Base-by-base conservation (phyloP, 1,284 basidiomycete species). In the Trichosporon sp. region DNA sequence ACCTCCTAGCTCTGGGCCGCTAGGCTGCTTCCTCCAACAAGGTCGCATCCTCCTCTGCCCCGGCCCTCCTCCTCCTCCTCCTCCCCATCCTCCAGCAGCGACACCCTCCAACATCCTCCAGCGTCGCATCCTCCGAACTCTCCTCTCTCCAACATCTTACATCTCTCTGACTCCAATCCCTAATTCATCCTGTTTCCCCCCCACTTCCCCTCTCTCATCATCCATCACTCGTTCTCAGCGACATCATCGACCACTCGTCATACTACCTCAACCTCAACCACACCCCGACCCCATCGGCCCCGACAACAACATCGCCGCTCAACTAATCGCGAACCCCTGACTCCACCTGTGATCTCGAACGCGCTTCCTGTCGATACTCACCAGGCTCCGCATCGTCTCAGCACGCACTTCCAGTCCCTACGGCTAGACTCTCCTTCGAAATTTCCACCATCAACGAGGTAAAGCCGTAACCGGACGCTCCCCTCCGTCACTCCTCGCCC, bases 21-120 rank as follows among this genome's bases (percentile, higher is more conserved):
- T 32, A 31, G 27, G 56, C 56, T 60, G 56, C 56, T 29, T 60
- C 56, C 56, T 60, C 56, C 56, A 60, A 32, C 56, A 64, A 44
- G 63, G 35, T 64, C 7, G 42, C 63, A 64, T 63, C 62, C 21
- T n/a, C 34, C 34, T 63, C 62, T 35, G 62, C 34, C 62, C 62
- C 23, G 29, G 56, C 56, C 56, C 27, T 60, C 29, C 56, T 32
- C 56, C 29, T 32, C 56, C 18, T n/a, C 56, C 13, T 23, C 27
- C 27, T 31, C 29, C 56, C n/a, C 27, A 18, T 32, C 53, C 56
- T 13, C 31, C 56, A 23, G 32, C 56, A 18, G 8, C 15, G 4
- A 9, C 58, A n/a, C 31, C 35, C 21, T 38, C 32, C 62, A 31
- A 34, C 62, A 2, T 62, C n/a, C 29, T 29, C 25, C 6, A 35